Evolutionary conservation across 768 basidiomycete species (phyloP), one percentile per base, ranked within the genome.

Genomic region (Hebeloma cylindrosporum): DNA sequence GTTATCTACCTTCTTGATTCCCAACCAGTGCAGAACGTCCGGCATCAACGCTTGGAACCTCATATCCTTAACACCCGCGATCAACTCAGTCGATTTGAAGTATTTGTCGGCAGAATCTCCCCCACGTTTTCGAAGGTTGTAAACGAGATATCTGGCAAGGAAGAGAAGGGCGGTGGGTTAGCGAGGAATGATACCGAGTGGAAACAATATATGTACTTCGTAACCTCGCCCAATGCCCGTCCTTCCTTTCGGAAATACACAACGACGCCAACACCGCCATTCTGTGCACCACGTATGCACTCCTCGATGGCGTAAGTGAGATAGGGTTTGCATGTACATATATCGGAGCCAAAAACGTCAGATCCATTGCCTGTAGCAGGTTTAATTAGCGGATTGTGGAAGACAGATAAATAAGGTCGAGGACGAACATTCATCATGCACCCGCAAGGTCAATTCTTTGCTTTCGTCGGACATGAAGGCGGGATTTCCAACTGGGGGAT

Each of bases 231-330:
- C 1, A 97, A 73, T 0, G 92, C 92, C 30, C 94, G 79, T 8
- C 93, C 93, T 65, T 95, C 92, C 61, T 95, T 93, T 43, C 93
- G 77, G 78, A 95, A 94, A 67, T 97, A 97, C 7, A 94, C 84
- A 13, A 95, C 88, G 20, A 93, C 77, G 14, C 95, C 95, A 18
- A 96, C 91, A 18, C 95, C 95, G 3, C 90, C 67, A 10, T 61
- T 59, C 43, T 78, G 77, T 2, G 74, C 93, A 35, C 81, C 77
- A 23, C 85, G 83, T 54, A 96, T 85, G 48, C 90, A 93, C 60
- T 97, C 93, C 63, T 93, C 85, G 52, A 98, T 96, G 8, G 93
- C 92, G 58, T 88, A 96, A 14, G 83, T 78, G 38, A 95, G 78
- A 65, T 96, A 96, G 0, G 93, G 92, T 55, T 95, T 93, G 77